phyloP scores from a whole-genome alignment of 805 yeast genomes.

The Cyberlindnera japonica region DNA sequence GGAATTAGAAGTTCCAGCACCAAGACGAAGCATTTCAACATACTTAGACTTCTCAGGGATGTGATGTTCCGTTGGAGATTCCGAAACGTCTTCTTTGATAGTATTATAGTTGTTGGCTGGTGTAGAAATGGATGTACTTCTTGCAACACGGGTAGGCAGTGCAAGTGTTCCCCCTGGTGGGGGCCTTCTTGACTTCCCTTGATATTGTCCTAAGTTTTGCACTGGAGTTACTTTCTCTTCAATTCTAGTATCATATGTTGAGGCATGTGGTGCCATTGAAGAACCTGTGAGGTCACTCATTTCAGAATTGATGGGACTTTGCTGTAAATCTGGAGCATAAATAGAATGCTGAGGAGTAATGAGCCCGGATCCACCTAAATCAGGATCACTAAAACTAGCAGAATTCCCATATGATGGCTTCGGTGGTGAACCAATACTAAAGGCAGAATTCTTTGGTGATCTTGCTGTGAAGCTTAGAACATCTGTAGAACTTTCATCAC shows the following conservation, averaged over 20 bases:
- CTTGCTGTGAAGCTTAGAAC: constrained; percentile 33
- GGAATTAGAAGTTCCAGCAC: constrained; percentile 47
- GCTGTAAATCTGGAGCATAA: constrained; percentile 1
- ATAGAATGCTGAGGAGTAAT: constrained; percentile 10
- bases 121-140: constrained; percentile 33
- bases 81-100: constrained; percentile 14
- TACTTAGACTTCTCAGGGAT: constrained; percentile 51
- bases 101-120: constrained; percentile 18
- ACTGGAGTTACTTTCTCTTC: constrained; percentile 32
- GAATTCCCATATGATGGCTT: constrained; percentile 9
- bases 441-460: constrained; percentile 31
- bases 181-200: constrained; percentile 31
- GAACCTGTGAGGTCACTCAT: constrained; percentile 2
- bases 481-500: constrained; percentile 24
- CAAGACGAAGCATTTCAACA: constrained; percentile 40
- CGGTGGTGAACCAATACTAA: constrained; percentile 21
- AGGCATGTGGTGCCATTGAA: neutral
- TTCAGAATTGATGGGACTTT: constrained; percentile 7
- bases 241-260: constrained; percentile 37
- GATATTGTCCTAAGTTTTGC: constrained; percentile 18
- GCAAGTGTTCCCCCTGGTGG: constrained; percentile 34
- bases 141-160: constrained; percentile 34
- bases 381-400: constrained; percentile 8
- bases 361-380: neutral
- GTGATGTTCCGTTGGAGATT: constrained; percentile 18